Conservation (phyloP, 768 basidiomycete species). For the Naematelia aurantialba region DNA sequence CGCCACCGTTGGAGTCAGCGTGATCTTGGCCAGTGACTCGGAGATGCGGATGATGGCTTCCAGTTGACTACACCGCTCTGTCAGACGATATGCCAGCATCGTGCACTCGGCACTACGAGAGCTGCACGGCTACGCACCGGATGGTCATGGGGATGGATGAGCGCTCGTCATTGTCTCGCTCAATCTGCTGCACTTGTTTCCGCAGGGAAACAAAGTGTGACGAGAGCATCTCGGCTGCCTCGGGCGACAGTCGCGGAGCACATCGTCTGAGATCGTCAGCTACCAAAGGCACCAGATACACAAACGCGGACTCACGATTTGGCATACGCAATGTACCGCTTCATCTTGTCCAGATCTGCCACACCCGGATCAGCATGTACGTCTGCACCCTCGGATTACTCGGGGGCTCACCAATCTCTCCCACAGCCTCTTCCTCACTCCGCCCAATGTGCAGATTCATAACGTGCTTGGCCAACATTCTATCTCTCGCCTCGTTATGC, state of each 20-base stretch:
- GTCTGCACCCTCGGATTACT: not conserved
- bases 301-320: constrained; percentile 62
- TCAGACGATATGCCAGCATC: not conserved
- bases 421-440: constrained; percentile 69
- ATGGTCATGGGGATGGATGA: constrained; percentile 98
- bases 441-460: constrained; percentile 99
- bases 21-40: constrained; percentile 91
- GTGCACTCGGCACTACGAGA: not conserved
- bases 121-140: constrained; percentile 60
- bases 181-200: constrained; percentile 91
- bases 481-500: constrained; percentile 89
- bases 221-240: constrained; percentile 93
- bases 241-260: constrained; percentile 85
- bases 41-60: constrained; percentile 99
- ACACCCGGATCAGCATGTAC: not conserved
- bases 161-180: constrained; percentile 92
- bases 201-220: constrained; percentile 90
- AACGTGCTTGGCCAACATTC: constrained; percentile 88
- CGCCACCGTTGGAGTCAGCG: constrained; percentile 76
- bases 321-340: constrained; percentile 91
- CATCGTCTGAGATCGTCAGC: constrained; percentile 66
- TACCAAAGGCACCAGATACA: not conserved
- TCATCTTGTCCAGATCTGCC: constrained; percentile 86
- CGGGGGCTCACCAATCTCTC: constrained; percentile 67
- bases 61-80: constrained; percentile 63